phyloP scores from a whole-genome alignment of 148 eudicot species.

The Chenopodium formosanum region DNA sequence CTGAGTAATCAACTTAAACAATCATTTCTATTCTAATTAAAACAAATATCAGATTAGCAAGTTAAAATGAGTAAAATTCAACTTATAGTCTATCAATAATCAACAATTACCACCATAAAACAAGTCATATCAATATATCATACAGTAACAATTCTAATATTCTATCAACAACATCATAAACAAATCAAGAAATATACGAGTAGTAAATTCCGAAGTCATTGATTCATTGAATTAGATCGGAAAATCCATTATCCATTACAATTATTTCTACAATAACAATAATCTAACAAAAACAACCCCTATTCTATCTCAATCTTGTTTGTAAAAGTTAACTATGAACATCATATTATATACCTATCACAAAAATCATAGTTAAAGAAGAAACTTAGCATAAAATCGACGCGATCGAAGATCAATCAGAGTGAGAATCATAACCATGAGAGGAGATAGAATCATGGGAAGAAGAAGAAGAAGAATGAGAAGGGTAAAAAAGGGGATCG shows the following conservation, averaged over 20 bases:
- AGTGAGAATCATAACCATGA: conserved; percentile 17
- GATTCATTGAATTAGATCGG: conserved; percentile 11
- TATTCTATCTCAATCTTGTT: too few relatives aligned
- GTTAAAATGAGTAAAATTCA: neutral
- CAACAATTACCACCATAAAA: neutral
- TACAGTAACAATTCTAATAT: too few relatives aligned
- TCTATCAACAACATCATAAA: neutral
- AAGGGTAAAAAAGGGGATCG: conserved; percentile 38
- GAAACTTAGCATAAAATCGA: neutral
- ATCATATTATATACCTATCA: too few relatives aligned
- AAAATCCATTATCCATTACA: neutral
- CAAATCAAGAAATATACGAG: neutral
- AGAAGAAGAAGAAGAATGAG: conserved; percentile 21
- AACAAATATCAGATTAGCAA: too few relatives aligned
- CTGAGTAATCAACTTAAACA: too few relatives aligned
- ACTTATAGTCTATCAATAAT: neutral
- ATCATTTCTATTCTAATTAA: too few relatives aligned
- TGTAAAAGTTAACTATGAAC: too few relatives aligned
- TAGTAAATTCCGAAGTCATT: neutral
- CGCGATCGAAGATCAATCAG: conserved; percentile 6
- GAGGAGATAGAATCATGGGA: conserved; percentile 15
- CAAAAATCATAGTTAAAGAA: too few relatives aligned
- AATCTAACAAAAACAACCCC: neutral
- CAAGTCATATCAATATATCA: neutral
- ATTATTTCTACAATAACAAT: neutral